Base-by-base conservation (phyloP, 2,329 filamentous ascomycete genomes). In the Dothistroma pini region DNA sequence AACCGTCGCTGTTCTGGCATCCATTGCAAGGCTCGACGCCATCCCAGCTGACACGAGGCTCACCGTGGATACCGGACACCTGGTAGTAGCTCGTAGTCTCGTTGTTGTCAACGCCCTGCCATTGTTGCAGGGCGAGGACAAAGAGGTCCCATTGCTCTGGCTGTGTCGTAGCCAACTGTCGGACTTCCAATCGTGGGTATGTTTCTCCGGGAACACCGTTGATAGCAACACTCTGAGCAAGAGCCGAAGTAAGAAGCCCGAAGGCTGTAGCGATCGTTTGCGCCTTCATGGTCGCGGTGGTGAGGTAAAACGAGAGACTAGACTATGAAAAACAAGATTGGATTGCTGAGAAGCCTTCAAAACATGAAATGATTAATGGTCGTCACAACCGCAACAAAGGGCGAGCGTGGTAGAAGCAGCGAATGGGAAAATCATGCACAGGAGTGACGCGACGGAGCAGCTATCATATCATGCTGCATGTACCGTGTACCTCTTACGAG, bases 1-100 rank as follows among this genome's bases (percentile, higher is more conserved):
- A 74, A 16, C 72, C 72, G 50, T 71, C 66, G 47, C 66, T 59
- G 44, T 63, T 65, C 14, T 58, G 53, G 58, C 70, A 72, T n/a
- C 53, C 59, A 52, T 64, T 63, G 63, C 70, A 70, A 54, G 70
- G 63, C 11, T 60, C 60, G 14, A 73, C 71, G 52, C 66, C 67
- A 60, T 73, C 68, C 63, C 68, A 74, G 61, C 64, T 62, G 34
- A 58, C 35, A 16, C 63, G 66, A 19, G 72, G 72, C 4, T 72
- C 70, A 55, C 72, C 71, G 62, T 74, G 72, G 52, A 67, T 60
- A 11, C 22, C 25, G 16, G 65, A 49, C 25, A 67, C 53, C 51
- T 60, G 56, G 41, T 50, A 66, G 58, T 66, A 67, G 56, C 62
- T 44, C 14, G 62, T 63, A 25, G 22, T 22, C 54, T 63, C 61